Conservation (phyloP, 164 flowering plant species). For the Nelumbo lutea region DNA sequence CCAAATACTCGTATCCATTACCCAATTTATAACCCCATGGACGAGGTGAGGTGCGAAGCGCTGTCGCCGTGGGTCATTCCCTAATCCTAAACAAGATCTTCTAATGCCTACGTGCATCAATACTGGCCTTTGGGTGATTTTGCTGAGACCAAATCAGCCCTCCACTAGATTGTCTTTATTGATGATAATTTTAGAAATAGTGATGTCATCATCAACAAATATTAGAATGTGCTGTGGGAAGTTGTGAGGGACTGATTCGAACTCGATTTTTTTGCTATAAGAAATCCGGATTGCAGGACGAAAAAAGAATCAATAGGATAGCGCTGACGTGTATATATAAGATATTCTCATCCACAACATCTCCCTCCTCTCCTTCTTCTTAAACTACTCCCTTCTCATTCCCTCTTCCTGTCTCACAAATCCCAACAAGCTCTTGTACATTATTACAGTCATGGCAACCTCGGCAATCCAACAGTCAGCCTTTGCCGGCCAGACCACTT, state of each 20-base stretch:
- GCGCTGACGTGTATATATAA: conserved; percentile 34
- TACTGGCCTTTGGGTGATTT: not conserved
- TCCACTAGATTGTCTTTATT: no score
- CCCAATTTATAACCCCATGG: no score
- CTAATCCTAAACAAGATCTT: not conserved
- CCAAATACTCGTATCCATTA: no score
- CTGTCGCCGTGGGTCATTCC: no score
- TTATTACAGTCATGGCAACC: conserved; percentile 37
- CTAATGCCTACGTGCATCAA: not conserved
- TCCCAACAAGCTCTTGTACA: not conserved
- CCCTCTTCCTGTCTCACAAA: not conserved
- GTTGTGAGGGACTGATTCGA: no score
- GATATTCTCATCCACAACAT: conserved; percentile 39
- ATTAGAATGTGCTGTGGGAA: no score
- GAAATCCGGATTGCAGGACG: not conserved
- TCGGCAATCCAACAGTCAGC: conserved; percentile 51
- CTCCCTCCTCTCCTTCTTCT: conserved; percentile 12
- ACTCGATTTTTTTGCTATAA: no score
- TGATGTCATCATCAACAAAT: no score
- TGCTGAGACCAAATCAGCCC: no score
- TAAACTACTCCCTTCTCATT: conserved; percentile 5
- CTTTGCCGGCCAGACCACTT: conserved; percentile 44
- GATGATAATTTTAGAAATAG: no score
- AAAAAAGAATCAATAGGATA: conserved; percentile 32
- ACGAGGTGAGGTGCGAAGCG: no score